These are phyloP conservation scores for Aspergillus sclerotioniger DNA, from an alignment of 495 filamentous ascomycete species.

Conservation along the genomic window DNA sequence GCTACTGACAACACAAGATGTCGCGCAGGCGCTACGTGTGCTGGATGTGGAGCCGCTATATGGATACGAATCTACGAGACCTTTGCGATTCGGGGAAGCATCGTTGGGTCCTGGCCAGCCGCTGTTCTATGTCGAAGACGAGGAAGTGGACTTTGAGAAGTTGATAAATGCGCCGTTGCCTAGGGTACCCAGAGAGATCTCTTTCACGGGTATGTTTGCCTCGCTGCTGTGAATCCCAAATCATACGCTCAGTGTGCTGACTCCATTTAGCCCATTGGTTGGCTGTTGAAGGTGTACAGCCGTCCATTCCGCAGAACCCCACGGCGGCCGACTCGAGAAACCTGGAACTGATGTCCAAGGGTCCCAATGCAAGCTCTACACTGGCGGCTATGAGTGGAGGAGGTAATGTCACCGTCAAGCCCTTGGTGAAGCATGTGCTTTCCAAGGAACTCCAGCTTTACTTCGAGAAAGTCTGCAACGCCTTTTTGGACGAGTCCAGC, in stretches of 20 bases:
- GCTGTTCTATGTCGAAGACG: conserved; percentile 95
- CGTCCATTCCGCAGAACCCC: conserved; percentile 93
- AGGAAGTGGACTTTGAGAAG: conserved; percentile 98
- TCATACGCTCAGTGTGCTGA: neutral
- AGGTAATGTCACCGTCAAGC: conserved; percentile 79
- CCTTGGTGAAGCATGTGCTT: conserved; percentile 89
- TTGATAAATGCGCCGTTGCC: conserved; percentile 93
- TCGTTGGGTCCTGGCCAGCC: conserved; percentile 92
- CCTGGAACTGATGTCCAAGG: conserved; percentile 84
- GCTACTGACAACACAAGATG: conserved; percentile 77
- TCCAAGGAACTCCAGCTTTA: conserved; percentile 96
- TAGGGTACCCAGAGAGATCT: conserved; percentile 89
- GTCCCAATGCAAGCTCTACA: conserved; percentile 76
- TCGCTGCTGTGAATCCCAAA: neutral
- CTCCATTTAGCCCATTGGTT: conserved; percentile 78
- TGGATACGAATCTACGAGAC: conserved; percentile 86
- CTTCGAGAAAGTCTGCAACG: conserved; percentile 87
- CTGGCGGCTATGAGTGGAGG: conserved; percentile 78
- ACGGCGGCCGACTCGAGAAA: conserved; percentile 75
- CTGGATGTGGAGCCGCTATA: conserved; percentile 94
- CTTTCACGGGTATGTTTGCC: conserved; percentile 70
- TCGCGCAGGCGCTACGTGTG: conserved; percentile 75
- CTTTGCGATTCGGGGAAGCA: conserved; percentile 88
- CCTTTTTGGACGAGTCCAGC: conserved; percentile 77
- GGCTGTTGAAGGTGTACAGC: conserved; percentile 92